Conservation (phyloP, 1,139 yeast genomes). For the Yamadazyma pseudoaaseri region DNA sequence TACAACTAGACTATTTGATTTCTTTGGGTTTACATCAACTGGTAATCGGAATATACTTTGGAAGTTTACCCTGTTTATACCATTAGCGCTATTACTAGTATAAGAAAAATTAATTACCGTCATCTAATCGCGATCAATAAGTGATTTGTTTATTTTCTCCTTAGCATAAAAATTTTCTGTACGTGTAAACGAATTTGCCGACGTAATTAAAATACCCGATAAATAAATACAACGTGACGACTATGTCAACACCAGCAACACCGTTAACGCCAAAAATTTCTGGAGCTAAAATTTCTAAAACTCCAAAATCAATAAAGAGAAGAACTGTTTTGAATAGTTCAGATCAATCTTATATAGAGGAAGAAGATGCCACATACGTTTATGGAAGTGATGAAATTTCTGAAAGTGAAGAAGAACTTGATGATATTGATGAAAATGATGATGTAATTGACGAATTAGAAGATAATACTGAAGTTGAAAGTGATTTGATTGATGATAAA, state of each 20-base stretch:
- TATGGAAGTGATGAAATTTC: conserved; percentile 23
- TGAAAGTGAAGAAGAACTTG: conserved; percentile 13
- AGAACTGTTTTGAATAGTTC: conserved; percentile 25
- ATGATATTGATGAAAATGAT: conserved; percentile 10
- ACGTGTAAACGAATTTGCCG: no score
- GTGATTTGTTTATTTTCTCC: no score
- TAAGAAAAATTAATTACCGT: no score
- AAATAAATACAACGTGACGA: no score
- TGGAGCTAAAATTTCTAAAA: conserved; percentile 5
- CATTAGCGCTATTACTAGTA: no score
- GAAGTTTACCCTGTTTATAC: no score
- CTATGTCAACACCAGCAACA: neutral
- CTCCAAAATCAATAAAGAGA: conserved; percentile 14
- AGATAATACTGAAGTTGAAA: conserved; percentile 14
- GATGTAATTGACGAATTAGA: conserved; percentile 14
- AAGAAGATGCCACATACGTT: conserved; percentile 36
- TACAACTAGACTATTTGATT: no score
- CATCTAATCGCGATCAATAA: no score
- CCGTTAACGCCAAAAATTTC: conserved; percentile 14
- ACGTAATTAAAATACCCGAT: no score
- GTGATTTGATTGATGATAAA: conserved; percentile 13
- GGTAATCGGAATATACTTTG: no score
- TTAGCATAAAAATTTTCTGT: no score
- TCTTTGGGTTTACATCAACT: no score
- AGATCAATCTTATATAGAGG: conserved; percentile 35